A percentile compares a stretch with the other conserved stretches of the same genome.
Evolutionary conservation across 2,329 filamentous ascomycete species (phyloP).

Genomic region (Diaporthe capsici): DNA sequence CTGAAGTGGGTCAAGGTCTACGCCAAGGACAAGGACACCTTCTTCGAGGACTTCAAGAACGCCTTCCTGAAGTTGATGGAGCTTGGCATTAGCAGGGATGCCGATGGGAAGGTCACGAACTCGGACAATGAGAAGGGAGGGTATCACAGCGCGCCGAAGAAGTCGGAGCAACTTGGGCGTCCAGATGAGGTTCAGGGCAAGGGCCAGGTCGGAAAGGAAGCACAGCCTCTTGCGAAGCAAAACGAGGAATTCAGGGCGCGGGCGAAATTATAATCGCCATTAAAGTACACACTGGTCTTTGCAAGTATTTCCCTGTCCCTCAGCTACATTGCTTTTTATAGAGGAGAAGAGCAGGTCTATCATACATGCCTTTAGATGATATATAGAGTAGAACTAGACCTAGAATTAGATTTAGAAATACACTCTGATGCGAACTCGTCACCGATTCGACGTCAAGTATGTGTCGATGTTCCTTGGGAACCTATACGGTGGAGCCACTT

Average conservation of each 20-base stretch:
- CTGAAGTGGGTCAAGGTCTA: conserved; percentile 70
- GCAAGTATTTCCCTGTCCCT: not conserved
- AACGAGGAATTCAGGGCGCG: conserved; percentile 53
- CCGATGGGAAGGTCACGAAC: conserved; percentile 65
- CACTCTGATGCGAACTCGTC: not conserved
- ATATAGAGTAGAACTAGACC: not conserved
- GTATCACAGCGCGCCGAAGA: conserved; percentile 51
- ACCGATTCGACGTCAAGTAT: not conserved
- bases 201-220: conserved; percentile 53
- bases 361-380: not conserved
- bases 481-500: not conserved
- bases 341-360: not conserved
- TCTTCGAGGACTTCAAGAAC: conserved; percentile 71
- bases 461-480: too few relatives aligned
- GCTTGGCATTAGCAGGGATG: conserved; percentile 70
- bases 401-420: not conserved
- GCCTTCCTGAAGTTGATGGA: conserved; percentile 74
- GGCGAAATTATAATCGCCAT: conserved; percentile 52
- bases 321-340: not conserved
- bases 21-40: conserved; percentile 71
- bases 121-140: conserved; percentile 67
- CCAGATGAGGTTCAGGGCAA: conserved; percentile 49
- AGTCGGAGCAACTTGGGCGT: conserved; percentile 50
- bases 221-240: conserved; percentile 55
- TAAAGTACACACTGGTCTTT: not conserved